These are phyloP conservation scores for Lactarius indigo DNA, from an alignment of 768 basidiomycete genomes.

Conservation along the genomic window DNA sequence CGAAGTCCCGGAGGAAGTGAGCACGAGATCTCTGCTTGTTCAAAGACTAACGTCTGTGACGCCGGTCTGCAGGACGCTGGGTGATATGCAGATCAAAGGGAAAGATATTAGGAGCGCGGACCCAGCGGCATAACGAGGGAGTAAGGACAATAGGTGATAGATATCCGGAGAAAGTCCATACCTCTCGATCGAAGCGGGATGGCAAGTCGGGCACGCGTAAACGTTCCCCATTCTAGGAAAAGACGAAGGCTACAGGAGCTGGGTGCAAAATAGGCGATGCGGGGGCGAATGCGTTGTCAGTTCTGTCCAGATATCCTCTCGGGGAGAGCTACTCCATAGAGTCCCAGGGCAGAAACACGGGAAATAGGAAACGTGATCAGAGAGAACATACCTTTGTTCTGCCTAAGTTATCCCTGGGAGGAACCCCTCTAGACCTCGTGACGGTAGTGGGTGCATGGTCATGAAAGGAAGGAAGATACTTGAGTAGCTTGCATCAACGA, in stretches of 20 bases:
- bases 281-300: neutral
- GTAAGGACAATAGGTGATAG: neutral
- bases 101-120: neutral
- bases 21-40: neutral
- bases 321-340: neutral
- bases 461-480: neutral
- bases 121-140: neutral
- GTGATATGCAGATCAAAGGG: neutral
- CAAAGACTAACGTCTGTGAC: neutral
- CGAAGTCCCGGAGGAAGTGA: neutral
- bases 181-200: neutral
- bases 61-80: neutral
- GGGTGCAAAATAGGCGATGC: neutral
- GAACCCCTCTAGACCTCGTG: neutral
- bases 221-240: neutral
- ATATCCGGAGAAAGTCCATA: neutral
- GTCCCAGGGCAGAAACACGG: neutral
- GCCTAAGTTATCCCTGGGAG: neutral
- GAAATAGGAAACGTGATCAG: neutral
- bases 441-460: neutral
- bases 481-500: neutral
- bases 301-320: neutral
- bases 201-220: neutral
- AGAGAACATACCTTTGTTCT: constrained; percentile 3
- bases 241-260: neutral